Base-by-base conservation (phyloP, 164 flowering plant genomes). In the Brasenia schreberi region DNA sequence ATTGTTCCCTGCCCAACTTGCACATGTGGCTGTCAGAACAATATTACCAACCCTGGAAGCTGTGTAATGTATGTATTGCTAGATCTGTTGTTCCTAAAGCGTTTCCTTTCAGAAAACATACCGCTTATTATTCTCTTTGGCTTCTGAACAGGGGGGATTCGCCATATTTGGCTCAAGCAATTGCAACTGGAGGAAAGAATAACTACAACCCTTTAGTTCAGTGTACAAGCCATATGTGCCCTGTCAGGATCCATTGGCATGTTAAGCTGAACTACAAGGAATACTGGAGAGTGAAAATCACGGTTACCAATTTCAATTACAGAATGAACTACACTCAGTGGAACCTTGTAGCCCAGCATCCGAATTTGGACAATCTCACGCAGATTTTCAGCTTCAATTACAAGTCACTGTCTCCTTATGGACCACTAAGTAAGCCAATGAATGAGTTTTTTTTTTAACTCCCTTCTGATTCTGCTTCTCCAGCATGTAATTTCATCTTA, bases 211-310 rank as follows among this genome's bases (percentile, higher is more conserved):
- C 92, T 60, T 77, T 88, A 18, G 82, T 91, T 62, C 93, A 84
- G 73, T 91, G 97, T 74, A 87, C 96, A 0, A 82, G 72, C 66
- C 97, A 91, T 69, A 90, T 90, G 97, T 90, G 97, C 66, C 97
- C 95, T 1, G 76, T 90, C 33, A 82, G 95, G 17, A 78, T 91
- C 42, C 97, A 91, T 69, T 91, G 97, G 96, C 97, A 88, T 71
- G 86, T 91, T 39, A 91, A 88, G 80, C 79, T 81, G 68, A 91
- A 86, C 69, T 91, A 88, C 78, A 84, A 84, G 74, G 87, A 87
- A 59, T 91, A 87, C 66, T 88, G 97, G 97, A 79, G 95, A 19
- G 90, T 85, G 67, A 88, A 88, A 81, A 71, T 87, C 71, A 79
- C 96, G 11, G 76, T 91, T 64, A 85, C 91, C 6, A 91, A 91